These are phyloP conservation scores for Lablab purpureus DNA, from an alignment of 306 rosid species.

Conservation along the genomic window DNA sequence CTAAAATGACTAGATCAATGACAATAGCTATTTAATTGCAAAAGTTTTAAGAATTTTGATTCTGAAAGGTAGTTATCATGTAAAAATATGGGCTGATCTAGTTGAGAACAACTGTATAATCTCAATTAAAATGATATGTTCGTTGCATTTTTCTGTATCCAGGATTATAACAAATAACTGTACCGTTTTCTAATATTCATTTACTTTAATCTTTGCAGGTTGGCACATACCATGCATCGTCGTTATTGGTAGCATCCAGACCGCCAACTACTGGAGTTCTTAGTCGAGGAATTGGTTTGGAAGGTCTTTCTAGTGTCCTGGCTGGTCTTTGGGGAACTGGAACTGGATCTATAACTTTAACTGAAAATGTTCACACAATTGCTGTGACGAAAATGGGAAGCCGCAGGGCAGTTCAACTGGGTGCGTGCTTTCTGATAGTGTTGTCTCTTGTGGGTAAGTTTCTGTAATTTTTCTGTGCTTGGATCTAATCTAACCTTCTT, in stretches of 20 bases:
- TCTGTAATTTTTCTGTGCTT: slow-evolving; percentile 31
- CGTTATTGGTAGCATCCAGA: slow-evolving; percentile 94
- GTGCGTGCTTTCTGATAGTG: slow-evolving; percentile 82
- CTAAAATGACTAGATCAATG: slow-evolving; percentile 1
- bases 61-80: slow-evolving; percentile 17
- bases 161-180: slow-evolving; percentile 29
- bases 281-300: slow-evolving; percentile 97
- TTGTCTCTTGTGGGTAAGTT: slow-evolving; percentile 90
- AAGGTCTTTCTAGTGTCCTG: slow-evolving; percentile 90
- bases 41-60: background rate
- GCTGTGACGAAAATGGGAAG: slow-evolving; percentile 99
- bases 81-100: slow-evolving; percentile 14
- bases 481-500: slow-evolving; percentile 18
- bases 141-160: slow-evolving; percentile 25
- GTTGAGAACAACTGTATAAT: slow-evolving; percentile 29
- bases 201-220: slow-evolving; percentile 66
- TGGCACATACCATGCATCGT: slow-evolving; percentile 97
- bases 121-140: slow-evolving; percentile 14
- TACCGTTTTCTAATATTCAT: slow-evolving; percentile 43
- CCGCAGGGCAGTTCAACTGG: slow-evolving; percentile 93
- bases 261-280: slow-evolving; percentile 97
- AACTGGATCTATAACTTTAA: slow-evolving; percentile 88
- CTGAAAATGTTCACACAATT: slow-evolving; percentile 96
- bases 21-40: background rate
- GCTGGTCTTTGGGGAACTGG: slow-evolving; percentile 99